These are phyloP conservation scores for Pezicula radicicola DNA, from an alignment of 2,329 filamentous ascomycete species.

Conservation along the genomic window DNA sequence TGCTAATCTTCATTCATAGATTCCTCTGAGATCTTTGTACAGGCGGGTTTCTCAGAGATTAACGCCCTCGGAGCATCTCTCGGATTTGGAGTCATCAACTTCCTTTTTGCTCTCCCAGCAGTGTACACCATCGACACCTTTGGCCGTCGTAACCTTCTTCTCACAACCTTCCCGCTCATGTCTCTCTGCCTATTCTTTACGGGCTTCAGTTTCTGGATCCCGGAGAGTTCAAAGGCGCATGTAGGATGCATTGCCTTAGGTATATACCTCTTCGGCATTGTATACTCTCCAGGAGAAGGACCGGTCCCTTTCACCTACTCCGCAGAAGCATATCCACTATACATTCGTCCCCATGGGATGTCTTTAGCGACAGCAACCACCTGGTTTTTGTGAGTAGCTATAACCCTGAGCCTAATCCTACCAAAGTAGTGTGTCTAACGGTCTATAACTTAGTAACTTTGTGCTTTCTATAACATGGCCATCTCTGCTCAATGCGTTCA, in stretches of 20 bases:
- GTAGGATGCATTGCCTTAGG: constrained; percentile 47
- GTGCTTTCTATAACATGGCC: constrained; percentile 51
- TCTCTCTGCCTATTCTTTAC: constrained; percentile 46
- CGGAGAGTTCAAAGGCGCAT: constrained; percentile 24
- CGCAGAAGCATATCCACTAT: constrained; percentile 60
- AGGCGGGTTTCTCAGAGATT: constrained; percentile 48
- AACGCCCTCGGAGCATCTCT: constrained; percentile 57
- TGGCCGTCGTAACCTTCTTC: constrained; percentile 60
- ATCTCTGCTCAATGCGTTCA: constrained; percentile 13
- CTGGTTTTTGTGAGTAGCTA: constrained; percentile 40
- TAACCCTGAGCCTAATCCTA: too few relatives aligned
- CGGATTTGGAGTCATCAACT: constrained; percentile 64
- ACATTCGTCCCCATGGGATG: constrained; percentile 61
- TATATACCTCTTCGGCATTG: constrained; percentile 60
- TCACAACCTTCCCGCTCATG: constrained; percentile 66
- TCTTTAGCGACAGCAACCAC: constrained; percentile 57
- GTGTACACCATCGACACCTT: constrained; percentile 68
- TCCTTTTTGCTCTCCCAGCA: constrained; percentile 60
- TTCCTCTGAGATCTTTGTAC: constrained; percentile 57
- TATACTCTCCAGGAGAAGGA: constrained; percentile 62
- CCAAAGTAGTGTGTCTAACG: too few relatives aligned
- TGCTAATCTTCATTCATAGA: constrained; percentile 21
- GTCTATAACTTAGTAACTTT: constrained; percentile 32
- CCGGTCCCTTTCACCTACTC: constrained; percentile 58
- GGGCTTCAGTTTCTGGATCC: constrained; percentile 50